These are phyloP conservation scores for Fusarium devonianum DNA, from an alignment of 2,329 filamentous ascomycete species.

Conservation along the genomic window DNA sequence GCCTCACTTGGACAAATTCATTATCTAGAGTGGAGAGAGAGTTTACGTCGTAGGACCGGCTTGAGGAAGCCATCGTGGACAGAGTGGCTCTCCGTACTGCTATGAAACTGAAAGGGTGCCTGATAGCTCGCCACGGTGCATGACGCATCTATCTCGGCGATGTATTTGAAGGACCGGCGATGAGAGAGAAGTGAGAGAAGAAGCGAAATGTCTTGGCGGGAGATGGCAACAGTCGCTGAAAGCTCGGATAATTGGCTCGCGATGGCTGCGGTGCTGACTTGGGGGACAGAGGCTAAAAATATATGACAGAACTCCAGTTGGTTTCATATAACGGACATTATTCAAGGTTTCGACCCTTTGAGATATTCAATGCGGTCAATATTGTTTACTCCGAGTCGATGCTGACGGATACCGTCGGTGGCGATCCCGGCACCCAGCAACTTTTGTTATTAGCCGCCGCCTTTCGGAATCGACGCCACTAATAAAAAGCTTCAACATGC, in stretches of 20 bases:
- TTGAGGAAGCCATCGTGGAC: constrained; percentile 42
- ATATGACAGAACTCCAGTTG: no score
- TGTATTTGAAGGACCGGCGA: not conserved
- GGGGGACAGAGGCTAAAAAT: not conserved
- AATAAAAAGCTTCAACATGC: not conserved
- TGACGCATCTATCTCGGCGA: constrained; percentile 43
- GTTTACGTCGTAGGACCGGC: constrained; percentile 48
- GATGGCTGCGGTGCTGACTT: not conserved
- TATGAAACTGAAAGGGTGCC: constrained; percentile 32
- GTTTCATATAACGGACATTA: not conserved
- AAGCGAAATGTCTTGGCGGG: constrained; percentile 10
- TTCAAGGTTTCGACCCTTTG: not conserved
- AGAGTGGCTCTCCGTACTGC: constrained; percentile 17
- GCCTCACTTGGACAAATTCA: no score
- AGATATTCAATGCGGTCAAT: not conserved
- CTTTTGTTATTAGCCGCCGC: constrained; percentile 16
- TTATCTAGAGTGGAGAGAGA: not conserved
- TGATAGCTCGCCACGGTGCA: constrained; percentile 42
- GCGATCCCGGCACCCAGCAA: constrained; percentile 17
- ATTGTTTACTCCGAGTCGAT: constrained; percentile 11
- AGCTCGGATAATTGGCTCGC: constrained; percentile 39
- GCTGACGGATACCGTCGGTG: constrained; percentile 17
- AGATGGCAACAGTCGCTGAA: constrained; percentile 34
- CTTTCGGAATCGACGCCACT: constrained; percentile 21
- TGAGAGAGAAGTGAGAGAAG: not conserved